Percentiles rank a stretch among this genome's conserved stretches.
phyloP scores from a whole-genome alignment of 2,329 filamentous ascomycete genomes.

The Neonectria neomacrospora region DNA sequence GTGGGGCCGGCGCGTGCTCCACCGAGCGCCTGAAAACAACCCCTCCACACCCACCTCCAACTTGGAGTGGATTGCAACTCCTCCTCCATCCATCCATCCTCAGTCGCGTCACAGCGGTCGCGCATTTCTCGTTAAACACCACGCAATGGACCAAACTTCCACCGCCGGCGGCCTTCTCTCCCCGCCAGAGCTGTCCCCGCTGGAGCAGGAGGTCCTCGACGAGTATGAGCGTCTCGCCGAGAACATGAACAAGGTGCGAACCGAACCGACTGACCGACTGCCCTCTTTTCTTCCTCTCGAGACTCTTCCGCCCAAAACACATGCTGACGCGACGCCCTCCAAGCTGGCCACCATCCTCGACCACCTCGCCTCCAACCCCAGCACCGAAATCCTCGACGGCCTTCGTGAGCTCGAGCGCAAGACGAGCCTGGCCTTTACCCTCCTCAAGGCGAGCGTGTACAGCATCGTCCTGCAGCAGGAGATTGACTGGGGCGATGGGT shows the following conservation, averaged over 20 bases:
- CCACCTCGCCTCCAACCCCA: conserved; percentile 74
- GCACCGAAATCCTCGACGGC: conserved; percentile 85
- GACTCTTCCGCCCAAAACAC: no score
- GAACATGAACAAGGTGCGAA: conserved; percentile 88
- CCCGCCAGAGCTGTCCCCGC: conserved; percentile 73
- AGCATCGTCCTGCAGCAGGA: conserved; percentile 98
- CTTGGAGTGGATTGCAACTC: background rate
- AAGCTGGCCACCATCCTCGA: conserved; percentile 72
- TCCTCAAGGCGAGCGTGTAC: conserved; percentile 98
- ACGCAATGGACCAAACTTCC: conserved; percentile 39
- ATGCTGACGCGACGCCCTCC: conserved; percentile 9
- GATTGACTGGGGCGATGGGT: conserved; percentile 76
- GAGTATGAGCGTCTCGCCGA: conserved; percentile 89
- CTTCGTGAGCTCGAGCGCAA: conserved; percentile 91
- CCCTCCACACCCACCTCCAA: conserved; percentile 13
- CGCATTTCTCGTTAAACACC: background rate
- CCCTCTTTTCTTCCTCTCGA: no score
- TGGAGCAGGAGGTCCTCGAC: conserved; percentile 94
- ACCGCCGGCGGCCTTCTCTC: conserved; percentile 48
- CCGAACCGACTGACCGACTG: background rate
- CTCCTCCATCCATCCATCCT: background rate
- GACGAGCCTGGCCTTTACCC: conserved; percentile 92
- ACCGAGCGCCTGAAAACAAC: conserved; percentile 9
- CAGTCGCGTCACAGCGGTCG: background rate
- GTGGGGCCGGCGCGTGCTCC: conserved; percentile 7